These are phyloP conservation scores for Moesziomyces aphidis DNA, from an alignment of 1,284 basidiomycete genomes.

Conservation along the genomic window DNA sequence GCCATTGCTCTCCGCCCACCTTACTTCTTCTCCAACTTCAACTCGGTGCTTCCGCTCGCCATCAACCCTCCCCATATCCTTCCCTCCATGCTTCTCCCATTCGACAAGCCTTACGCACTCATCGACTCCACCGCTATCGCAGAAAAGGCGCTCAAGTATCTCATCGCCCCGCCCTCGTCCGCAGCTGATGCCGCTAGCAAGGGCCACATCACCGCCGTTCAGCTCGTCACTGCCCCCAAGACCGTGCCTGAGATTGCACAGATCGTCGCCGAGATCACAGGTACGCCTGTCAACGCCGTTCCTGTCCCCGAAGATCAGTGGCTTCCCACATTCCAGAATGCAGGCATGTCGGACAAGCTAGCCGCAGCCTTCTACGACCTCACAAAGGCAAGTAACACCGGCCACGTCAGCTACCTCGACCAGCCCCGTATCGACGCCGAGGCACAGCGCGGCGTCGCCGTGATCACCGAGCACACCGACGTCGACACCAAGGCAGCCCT, in stretches of 20 bases:
- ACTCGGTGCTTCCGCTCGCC: slow-evolving; percentile 13
- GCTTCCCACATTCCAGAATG: slow-evolving; percentile 18
- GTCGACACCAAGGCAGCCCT: slow-evolving; percentile 20
- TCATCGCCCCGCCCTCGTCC: slow-evolving; percentile 5
- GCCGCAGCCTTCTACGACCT: slow-evolving; percentile 14
- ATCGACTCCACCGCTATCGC: slow-evolving; percentile 16
- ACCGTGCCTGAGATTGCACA: slow-evolving; percentile 25
- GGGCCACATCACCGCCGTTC: slow-evolving; percentile 14
- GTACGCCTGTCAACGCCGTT: slow-evolving; percentile 14
- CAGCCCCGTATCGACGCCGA: slow-evolving; percentile 11
- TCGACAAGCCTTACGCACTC: slow-evolving; percentile 13
- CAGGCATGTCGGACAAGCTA: slow-evolving; percentile 16
- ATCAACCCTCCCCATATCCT: slow-evolving; percentile 26
- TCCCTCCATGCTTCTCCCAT: slow-evolving; percentile 23
- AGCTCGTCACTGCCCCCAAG: slow-evolving; percentile 14
- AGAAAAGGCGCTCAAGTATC: slow-evolving; percentile 23
- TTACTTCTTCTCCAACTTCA: slow-evolving; percentile 21
- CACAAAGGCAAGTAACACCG: slow-evolving; percentile 3
- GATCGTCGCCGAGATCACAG: slow-evolving; percentile 14
- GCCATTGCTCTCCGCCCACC: slow-evolving; percentile 9
- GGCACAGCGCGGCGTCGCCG: slow-evolving; percentile 12
- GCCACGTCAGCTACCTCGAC: slow-evolving; percentile 11
- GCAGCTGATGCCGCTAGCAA: slow-evolving; percentile 1
- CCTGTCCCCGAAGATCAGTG: slow-evolving; percentile 23
- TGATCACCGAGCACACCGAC: slow-evolving; percentile 13